phyloP scores from a whole-genome alignment of 306 rosid species.

The Sphenostylis stenocarpa region DNA sequence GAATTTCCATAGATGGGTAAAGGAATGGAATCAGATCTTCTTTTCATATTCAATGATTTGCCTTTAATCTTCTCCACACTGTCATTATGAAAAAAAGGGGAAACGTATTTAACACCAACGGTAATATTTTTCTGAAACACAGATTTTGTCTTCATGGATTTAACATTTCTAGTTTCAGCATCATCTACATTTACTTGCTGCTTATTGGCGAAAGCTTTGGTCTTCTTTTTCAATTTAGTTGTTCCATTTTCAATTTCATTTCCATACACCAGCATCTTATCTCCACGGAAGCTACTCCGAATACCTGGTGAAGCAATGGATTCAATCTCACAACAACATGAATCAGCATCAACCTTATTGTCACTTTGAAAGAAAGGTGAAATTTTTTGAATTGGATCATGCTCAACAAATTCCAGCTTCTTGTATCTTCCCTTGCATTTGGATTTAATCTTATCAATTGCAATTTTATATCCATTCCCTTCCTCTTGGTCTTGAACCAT shows the following conservation, averaged over 20 bases:
- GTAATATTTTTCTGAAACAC: background rate
- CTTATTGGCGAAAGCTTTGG: background rate
- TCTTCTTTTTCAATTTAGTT: no score
- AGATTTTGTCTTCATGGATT: background rate
- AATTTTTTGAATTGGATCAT: background rate
- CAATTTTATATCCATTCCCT: background rate
- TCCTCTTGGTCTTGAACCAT: no score
- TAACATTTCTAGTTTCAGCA: background rate
- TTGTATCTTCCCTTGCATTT: background rate
- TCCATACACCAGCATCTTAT: background rate
- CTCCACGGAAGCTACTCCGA: background rate
- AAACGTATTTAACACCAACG: background rate
- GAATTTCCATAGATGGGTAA: no score
- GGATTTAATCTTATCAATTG: background rate
- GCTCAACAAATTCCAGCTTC: no score
- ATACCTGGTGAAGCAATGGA: background rate
- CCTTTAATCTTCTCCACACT: background rate
- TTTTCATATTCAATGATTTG: background rate
- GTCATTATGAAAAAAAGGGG: background rate
- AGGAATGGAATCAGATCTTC: background rate
- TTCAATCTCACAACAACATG: background rate
- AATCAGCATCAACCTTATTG: background rate
- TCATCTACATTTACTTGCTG: background rate
- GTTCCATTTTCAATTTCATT: no score
- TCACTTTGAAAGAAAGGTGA: slow-evolving; percentile 1